Base-by-base conservation (phyloP, 2,329 filamentous ascomycete species). In the Didymella arachidicola region DNA sequence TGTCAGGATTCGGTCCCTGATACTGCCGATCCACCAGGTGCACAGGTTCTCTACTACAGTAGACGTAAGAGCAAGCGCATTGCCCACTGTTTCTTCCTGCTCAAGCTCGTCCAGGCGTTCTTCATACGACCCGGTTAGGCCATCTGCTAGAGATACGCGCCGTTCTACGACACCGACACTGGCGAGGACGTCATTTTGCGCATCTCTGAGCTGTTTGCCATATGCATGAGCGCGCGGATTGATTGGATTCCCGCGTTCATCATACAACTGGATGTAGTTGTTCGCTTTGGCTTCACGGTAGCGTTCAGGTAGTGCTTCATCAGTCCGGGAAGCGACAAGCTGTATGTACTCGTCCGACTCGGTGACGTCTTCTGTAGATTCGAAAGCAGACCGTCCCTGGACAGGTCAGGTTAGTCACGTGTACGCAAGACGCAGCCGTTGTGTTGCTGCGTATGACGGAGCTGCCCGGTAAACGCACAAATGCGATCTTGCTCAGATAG, bases 121-220 rank as follows among this genome's bases (percentile, higher is more conserved):
- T 44, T 71, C 63, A 32, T 67, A 71, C 2, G 70, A 62, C 34
- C 69, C 70, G 5, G 72, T 68, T 25, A 74, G 66, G 7, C 61
- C 64, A 18, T 70, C 63, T 16, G 66, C 63, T 4, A 69, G 69
- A 26, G 69, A 66, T 16, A 53, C 64, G 10, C 70, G 77, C 57
- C 77, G 71, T 64, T 81, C 79, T 0, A 82, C 78, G 1, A 82
- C 79, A 19, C 80, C 81, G 10, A 82, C 79, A 0, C 80, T 77
- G 19, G 77, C 79, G 5, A 82, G 73, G 1, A 82, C 77, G 61
- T 81, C 79, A 44, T 83, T 83, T 54, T 81, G 79, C 7, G 81
- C 80, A 51, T 77, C 74, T 50, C 81, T 73, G 36, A 80, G 70
- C 27, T 70, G 72, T 32, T 77, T 72, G 32, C 78, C 78, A 52